Evolutionary conservation across 768 basidiomycete species (phyloP), one percentile per base, ranked within the genome.

Genomic region (Wakefieldia striispora): DNA sequence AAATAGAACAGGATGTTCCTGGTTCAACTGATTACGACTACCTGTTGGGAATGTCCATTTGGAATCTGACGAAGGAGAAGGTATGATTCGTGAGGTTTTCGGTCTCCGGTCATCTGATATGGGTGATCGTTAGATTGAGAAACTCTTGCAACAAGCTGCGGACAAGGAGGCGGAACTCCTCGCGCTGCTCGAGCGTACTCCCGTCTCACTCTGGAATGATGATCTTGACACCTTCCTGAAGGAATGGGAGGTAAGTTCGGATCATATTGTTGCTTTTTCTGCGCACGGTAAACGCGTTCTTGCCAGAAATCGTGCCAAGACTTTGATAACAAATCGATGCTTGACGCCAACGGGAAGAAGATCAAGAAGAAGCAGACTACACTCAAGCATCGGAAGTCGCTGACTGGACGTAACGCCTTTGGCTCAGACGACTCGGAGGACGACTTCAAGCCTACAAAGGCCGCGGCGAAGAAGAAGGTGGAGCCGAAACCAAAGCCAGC

Each of bases 41-140:
- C 69, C 70, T 99, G 44, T 73, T 99, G 50, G 84, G 91, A 14
- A 98, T 99, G 95, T 74, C 92, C 1, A 95, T 99, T 62, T 94
- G 83, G 77, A 95, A 87, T 71, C 73, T 99, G 75, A 99, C 95
- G 1, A 85, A 80, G 59, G 95, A 98, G 71, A 95, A 87, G 83
- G 91, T 88, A 45, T 6, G 66, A 52, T 12, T 38, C 16, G 31
- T 42, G 12, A 11, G 4, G 17, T 37, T n/a, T 26, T 38, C 12
- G 20, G 43, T 37, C 33, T 6, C 37, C 13, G 8, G 21, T 35
- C 33, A 21, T 47, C 50, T 59, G 36, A 66, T 42, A 20, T 26
- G 33, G 19, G 24, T 17, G 24, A 31, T 27, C 43, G 6, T 19
- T 53, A 94, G 90, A 94, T 97, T 58, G 89, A 86, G 52, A 94